Conservation (phyloP, 352 stramenopile genomes). For the Phytophthora boehmeriae region DNA sequence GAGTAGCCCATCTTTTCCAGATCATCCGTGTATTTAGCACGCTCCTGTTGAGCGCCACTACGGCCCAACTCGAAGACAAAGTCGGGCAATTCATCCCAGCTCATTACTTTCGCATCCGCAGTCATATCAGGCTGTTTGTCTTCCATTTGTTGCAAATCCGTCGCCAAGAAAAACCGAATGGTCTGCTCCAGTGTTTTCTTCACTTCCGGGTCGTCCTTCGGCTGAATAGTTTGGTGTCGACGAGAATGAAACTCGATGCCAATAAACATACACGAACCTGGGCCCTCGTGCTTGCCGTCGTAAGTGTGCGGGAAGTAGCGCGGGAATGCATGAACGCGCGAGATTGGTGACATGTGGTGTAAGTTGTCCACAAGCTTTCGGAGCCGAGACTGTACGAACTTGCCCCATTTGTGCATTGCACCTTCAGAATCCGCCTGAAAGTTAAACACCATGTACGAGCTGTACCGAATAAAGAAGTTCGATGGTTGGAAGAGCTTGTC, state of each 20-base stretch:
- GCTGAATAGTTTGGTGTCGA: constrained; percentile 32
- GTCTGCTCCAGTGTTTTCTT: constrained; percentile 75
- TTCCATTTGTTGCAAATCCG: constrained; percentile 84
- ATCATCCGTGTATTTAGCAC: constrained; percentile 63
- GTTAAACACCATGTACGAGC: constrained; percentile 76
- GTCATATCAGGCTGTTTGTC: constrained; percentile 73
- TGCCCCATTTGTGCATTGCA: constrained; percentile 83
- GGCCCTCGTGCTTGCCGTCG: constrained; percentile 33
- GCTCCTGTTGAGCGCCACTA: constrained; percentile 51
- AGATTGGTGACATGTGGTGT: constrained; percentile 63
- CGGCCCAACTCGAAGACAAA: constrained; percentile 74
- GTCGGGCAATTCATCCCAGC: constrained; percentile 66
- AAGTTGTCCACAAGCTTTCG: constrained; percentile 82
- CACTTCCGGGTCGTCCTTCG: constrained; percentile 75
- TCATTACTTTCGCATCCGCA: constrained; percentile 53
- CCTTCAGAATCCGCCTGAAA: constrained; percentile 64
- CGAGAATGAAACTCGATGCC: constrained; percentile 76
- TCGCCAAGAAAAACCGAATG: constrained; percentile 85
- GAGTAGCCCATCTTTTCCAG: constrained; percentile 65
- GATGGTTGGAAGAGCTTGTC: constrained; percentile 77
- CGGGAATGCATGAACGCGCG: constrained; percentile 70
- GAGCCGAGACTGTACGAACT: constrained; percentile 82
- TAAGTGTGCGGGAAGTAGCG: constrained; percentile 68
- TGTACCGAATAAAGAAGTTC: constrained; percentile 88
- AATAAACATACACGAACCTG: constrained; percentile 83